A percentile compares a stretch with the other conserved stretches of the same genome.
Conservation (phyloP, 257 asterid genomes). For the Penstemon davidsonii region DNA sequence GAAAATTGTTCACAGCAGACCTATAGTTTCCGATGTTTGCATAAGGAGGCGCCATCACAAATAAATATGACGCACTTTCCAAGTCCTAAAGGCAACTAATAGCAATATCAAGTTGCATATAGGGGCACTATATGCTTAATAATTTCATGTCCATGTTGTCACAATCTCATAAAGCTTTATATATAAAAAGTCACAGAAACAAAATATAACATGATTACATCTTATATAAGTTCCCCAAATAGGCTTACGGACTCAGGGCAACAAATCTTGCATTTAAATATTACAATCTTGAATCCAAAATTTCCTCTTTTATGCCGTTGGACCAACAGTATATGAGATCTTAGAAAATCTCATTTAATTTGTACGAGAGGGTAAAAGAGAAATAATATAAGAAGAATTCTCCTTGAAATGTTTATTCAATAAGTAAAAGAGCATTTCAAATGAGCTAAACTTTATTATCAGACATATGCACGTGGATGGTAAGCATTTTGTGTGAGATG, state of each 20-base stretch:
- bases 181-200: too few relatives aligned
- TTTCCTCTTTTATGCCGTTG: not conserved
- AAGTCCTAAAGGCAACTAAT: not conserved
- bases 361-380: too few relatives aligned
- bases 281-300: slow-evolving; percentile 13
- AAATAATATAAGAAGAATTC: too few relatives aligned
- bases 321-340: too few relatives aligned
- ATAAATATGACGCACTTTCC: slow-evolving; percentile 15
- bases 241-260: too few relatives aligned
- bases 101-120: slow-evolving; percentile 6
- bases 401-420: not conserved
- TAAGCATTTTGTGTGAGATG: slow-evolving; percentile 27
- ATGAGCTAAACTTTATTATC: slow-evolving; percentile 4
- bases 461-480: slow-evolving; percentile 15
- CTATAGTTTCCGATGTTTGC: not conserved
- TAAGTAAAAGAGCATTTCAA: not conserved
- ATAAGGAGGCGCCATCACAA: slow-evolving; percentile 13
- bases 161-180: too few relatives aligned
- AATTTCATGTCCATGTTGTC: not conserved
- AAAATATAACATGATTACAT: too few relatives aligned
- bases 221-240: too few relatives aligned
- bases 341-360: too few relatives aligned
- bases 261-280: not conserved
- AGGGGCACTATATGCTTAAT: not conserved
- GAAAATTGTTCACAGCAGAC: slow-evolving; percentile 1